Evolutionary conservation across 441 rosid genomes (phyloP).

Genomic region (Gossypium trilobum): DNA sequence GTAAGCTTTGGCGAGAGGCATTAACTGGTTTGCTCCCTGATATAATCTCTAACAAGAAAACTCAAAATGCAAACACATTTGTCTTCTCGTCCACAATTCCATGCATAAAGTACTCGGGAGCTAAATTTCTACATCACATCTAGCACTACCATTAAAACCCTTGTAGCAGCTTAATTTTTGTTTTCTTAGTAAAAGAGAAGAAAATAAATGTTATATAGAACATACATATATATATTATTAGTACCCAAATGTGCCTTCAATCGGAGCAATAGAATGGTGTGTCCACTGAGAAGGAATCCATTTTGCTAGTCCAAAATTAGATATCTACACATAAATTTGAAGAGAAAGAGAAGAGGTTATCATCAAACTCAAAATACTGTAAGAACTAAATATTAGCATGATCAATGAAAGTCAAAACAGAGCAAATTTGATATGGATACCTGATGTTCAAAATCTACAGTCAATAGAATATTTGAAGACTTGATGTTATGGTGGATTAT

Average conservation of each 20-base stretch:
- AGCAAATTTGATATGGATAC: slow-evolving; percentile 18
- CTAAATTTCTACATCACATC: slow-evolving; percentile 53
- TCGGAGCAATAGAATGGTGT: slow-evolving; percentile 91
- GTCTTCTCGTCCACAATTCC: slow-evolving; percentile 96
- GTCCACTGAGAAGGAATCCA: slow-evolving; percentile 97
- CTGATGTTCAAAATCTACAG: slow-evolving; percentile 65
- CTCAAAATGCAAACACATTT: slow-evolving; percentile 90
- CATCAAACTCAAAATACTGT: background rate
- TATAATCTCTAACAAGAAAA: slow-evolving; percentile 67
- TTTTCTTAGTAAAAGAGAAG: background rate
- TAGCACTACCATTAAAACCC: background rate
- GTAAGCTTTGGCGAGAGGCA: slow-evolving; percentile 75
- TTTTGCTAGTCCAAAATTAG: slow-evolving; percentile 92
- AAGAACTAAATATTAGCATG: background rate
- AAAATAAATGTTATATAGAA: background rate
- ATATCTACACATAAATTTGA: slow-evolving; percentile 36
- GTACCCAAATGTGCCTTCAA: slow-evolving; percentile 98
- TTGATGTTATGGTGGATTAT: slow-evolving; percentile 89
- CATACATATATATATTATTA: background rate
- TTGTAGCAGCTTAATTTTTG: background rate
- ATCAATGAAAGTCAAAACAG: background rate
- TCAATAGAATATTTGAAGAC: slow-evolving; percentile 73
- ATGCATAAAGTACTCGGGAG: slow-evolving; percentile 88
- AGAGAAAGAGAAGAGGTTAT: background rate
- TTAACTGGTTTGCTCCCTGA: slow-evolving; percentile 84